These are phyloP conservation scores for Talinum fruticosum DNA, from an alignment of 148 eudicot genomes.

Conservation along the genomic window DNA sequence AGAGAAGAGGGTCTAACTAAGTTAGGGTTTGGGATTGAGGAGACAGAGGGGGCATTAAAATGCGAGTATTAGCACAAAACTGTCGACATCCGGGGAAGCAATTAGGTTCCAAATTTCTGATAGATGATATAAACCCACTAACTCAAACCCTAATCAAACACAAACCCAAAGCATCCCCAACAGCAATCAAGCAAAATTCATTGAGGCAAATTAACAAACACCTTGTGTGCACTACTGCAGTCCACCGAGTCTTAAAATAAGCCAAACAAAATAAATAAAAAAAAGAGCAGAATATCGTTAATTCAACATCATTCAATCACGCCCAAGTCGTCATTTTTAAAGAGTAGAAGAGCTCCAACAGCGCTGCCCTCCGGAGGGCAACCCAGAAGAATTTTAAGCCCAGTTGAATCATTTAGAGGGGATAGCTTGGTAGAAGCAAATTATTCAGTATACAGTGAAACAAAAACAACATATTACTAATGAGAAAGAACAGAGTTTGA, in stretches of 20 bases:
- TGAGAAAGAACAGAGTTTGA: background rate
- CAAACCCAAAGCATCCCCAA: background rate
- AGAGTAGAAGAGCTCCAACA: background rate
- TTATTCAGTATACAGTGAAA: background rate
- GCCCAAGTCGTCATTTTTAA: background rate
- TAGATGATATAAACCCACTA: background rate
- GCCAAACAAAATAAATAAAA: too few relatives aligned
- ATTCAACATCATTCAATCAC: background rate
- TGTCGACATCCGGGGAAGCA: background rate
- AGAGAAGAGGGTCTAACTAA: too few relatives aligned
- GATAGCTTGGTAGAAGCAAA: background rate
- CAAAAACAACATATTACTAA: background rate
- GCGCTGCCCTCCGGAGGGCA: background rate
- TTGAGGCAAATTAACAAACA: conserved; percentile 19
- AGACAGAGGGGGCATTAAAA: too few relatives aligned
- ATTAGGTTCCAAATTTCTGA: background rate
- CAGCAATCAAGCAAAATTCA: background rate
- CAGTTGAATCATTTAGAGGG: background rate
- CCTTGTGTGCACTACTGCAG: conserved; percentile 3
- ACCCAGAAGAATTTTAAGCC: too few relatives aligned
- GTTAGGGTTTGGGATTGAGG: too few relatives aligned
- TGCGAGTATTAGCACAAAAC: too few relatives aligned
- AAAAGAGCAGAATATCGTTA: background rate
- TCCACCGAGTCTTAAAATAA: background rate
- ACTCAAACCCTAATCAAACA: background rate